A percentile compares a stretch with the other conserved stretches of the same genome.
phyloP scores from a whole-genome alignment of 148 eudicot genomes.

The Arbutus unedo region DNA sequence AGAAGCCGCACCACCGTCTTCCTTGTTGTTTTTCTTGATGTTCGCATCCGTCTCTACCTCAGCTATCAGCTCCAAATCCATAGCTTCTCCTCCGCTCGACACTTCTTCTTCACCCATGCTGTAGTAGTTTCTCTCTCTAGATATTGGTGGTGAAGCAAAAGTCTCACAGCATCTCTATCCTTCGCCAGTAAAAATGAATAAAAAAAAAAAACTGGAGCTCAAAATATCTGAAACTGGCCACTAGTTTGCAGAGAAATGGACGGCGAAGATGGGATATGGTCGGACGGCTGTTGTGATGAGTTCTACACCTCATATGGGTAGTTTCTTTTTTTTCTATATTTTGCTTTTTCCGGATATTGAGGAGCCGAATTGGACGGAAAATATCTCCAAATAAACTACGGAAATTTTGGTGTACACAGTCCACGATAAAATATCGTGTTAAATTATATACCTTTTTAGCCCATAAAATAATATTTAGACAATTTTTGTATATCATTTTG shows the following conservation, averaged over 20 bases:
- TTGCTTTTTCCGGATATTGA: neutral
- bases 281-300: neutral
- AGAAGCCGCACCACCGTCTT: constrained; percentile 28
- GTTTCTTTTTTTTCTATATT: no score
- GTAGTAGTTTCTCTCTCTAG: neutral
- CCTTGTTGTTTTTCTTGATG: constrained; percentile 7
- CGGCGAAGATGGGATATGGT: neutral
- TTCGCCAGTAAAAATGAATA: neutral
- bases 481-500: no score
- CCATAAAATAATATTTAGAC: no score
- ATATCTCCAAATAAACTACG: constrained; percentile 2
- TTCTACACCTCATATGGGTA: no score
- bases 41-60: constrained; percentile 4
- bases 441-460: no score
- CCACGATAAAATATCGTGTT: no score
- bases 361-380: neutral
- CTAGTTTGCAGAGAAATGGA: neutral
- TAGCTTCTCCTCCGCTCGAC: constrained; percentile 32
- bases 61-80: constrained; percentile 26
- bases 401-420: no score
- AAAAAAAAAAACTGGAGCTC: neutral
- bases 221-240: constrained; percentile 14
- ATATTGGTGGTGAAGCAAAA: neutral
- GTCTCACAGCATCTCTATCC: neutral
- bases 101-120: constrained; percentile 49